Evolutionary conservation across 768 basidiomycete genomes (phyloP), one percentile per base, ranked within the genome.

Genomic region (Tulasnella sp.): DNA sequence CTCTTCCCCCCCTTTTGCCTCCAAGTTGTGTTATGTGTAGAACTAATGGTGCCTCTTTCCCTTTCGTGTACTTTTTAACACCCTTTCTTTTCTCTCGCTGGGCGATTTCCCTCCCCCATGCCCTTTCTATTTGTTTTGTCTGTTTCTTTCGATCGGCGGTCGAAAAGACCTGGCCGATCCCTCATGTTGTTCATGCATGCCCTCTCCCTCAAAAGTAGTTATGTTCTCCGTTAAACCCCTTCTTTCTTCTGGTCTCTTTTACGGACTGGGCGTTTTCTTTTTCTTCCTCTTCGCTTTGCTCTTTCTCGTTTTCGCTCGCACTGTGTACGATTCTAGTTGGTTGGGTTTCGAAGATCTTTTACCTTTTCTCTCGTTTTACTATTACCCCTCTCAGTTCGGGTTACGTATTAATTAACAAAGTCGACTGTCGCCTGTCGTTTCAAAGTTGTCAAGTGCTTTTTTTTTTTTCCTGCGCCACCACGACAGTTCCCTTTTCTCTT

Each of bases 71-170:
- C 39, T 74, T 74, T 48, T 74, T 39, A n/a, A 5, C 0, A 40
- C 24, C 44, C 73, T 74, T 74, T 74, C 36, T n/a, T 40, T 39
- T 74, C 34, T 74, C 36, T 74, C 44, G 73, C 58, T 62, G 58
- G 58, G 58, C 58, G 58, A 62, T n/a, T 62, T 62, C 58, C 16
- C 73, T 40, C 73, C 36, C 40, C 73, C 73, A 74, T 74, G 44
- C 73, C 73, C 73, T 74, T 74, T 44, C 24, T 58, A 58, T 58
- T 62, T 62, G 58, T 62, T 62, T 62, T 34, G 4, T 7, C 16
- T 31, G 31, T 58, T 18, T 56, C 24, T 58, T 58, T 58, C 56
- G 56, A 21, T 7, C 58, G 58, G n/a, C 58, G 56, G 31, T 62
- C 58, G 58, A 58, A 58, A 62, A 12, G 27, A n/a, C 58, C 58